phyloP scores from a whole-genome alignment of 352 stramenopile genomes.

The Peronospora destructor region DNA sequence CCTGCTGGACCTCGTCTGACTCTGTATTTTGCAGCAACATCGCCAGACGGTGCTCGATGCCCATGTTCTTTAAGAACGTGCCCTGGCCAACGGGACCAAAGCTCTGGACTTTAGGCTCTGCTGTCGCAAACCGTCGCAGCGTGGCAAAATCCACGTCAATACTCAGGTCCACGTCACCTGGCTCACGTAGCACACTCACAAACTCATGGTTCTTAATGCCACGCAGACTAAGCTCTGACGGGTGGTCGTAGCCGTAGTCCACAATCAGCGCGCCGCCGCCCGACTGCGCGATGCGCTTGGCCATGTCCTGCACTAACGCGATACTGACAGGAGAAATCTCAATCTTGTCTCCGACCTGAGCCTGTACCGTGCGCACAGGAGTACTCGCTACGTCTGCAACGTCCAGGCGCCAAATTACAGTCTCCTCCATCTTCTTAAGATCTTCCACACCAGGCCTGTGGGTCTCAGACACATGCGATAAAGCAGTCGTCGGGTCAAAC shows the following conservation, averaged over 20 bases:
- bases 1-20: conserved; percentile 71
- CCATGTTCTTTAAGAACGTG: conserved; percentile 92
- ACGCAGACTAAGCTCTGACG: conserved; percentile 85
- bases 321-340: conserved; percentile 92
- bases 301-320: conserved; percentile 88
- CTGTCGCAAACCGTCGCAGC: conserved; percentile 58
- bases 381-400: conserved; percentile 33
- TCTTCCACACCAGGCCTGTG: conserved; percentile 24
- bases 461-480: conserved; percentile 24
- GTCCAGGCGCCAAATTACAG: conserved; percentile 39
- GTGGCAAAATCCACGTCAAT: conserved; percentile 87
- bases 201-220: conserved; percentile 93
- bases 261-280: conserved; percentile 88
- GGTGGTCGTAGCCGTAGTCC: conserved; percentile 92
- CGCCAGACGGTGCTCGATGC: conserved; percentile 88
- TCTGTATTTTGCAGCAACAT: conserved; percentile 84
- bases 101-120: conserved; percentile 50
- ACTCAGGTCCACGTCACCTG: conserved; percentile 89
- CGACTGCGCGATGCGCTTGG: conserved; percentile 75
- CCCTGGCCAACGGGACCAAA: conserved; percentile 89
- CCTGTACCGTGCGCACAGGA: conserved; percentile 44
- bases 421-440: conserved; percentile 23
- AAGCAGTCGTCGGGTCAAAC: conserved; percentile 46
- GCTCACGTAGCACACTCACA: conserved; percentile 88
- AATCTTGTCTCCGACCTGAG: conserved; percentile 81